These are phyloP conservation scores for Plasmodium reichenowi DNA, from an alignment of 169 alveolate genomes.

Conservation along the genomic window DNA sequence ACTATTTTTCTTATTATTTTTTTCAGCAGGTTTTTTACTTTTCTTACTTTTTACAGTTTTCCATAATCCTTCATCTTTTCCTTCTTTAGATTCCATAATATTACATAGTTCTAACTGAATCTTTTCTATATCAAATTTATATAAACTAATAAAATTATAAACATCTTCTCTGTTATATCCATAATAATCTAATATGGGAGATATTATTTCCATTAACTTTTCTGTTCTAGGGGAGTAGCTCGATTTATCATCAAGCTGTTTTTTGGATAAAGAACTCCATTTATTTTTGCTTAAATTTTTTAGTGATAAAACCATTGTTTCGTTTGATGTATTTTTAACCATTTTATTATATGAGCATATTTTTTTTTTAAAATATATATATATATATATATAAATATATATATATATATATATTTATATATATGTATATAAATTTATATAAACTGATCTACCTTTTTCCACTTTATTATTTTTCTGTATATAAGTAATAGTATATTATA, in stretches of 20 bases:
- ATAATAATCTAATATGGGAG: slow-evolving; percentile 74
- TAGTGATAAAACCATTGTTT: slow-evolving; percentile 68
- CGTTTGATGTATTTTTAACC: slow-evolving; percentile 55
- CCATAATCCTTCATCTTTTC: slow-evolving; percentile 63
- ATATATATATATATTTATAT: slow-evolving; percentile 4
- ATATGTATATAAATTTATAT: neutral
- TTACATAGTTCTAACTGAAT: slow-evolving; percentile 70
- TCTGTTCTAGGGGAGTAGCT: slow-evolving; percentile 75
- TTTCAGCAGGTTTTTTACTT: slow-evolving; percentile 51
- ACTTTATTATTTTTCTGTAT: slow-evolving; percentile 26
- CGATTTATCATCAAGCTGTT: slow-evolving; percentile 56
- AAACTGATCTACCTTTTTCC: neutral
- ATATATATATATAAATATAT: slow-evolving; percentile 36
- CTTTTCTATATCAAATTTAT: slow-evolving; percentile 67
- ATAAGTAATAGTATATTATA: neutral
- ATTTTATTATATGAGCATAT: slow-evolving; percentile 67
- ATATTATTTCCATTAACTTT: slow-evolving; percentile 64
- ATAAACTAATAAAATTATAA: slow-evolving; percentile 57
- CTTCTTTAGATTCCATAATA: slow-evolving; percentile 76
- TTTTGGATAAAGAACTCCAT: slow-evolving; percentile 75
- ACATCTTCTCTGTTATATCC: slow-evolving; percentile 75
- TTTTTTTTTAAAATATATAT: slow-evolving; percentile 21
- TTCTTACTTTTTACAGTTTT: slow-evolving; percentile 67
- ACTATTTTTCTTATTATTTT: slow-evolving; percentile 38
- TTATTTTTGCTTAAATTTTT: slow-evolving; percentile 59